These are phyloP conservation scores for Arabis alpina DNA, from an alignment of 345 rosid species.

Conservation along the genomic window DNA sequence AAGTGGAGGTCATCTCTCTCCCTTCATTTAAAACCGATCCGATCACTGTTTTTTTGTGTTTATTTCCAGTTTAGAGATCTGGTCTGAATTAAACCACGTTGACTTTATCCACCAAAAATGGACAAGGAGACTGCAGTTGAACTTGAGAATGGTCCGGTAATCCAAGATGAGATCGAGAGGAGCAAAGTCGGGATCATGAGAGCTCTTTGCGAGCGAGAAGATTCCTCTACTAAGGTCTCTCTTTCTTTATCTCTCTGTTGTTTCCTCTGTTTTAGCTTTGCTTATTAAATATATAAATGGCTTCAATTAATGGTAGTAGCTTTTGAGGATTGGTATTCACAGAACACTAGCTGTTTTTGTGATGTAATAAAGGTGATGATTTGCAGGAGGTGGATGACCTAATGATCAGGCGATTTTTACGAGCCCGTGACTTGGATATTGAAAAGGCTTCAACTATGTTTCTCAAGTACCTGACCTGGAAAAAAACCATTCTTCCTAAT, in stretches of 20 bases:
- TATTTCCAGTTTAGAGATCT: too few relatives aligned
- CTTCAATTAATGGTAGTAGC: too few relatives aligned
- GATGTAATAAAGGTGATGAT: not conserved
- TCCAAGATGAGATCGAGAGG: slow-evolving; percentile 64
- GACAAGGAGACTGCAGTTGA: not conserved
- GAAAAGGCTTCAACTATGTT: slow-evolving; percentile 81
- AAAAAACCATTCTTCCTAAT: slow-evolving; percentile 54
- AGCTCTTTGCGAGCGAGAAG: slow-evolving; percentile 72
- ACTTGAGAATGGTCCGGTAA: slow-evolving; percentile 22
- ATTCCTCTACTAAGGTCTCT: slow-evolving; percentile 71
- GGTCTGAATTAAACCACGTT: too few relatives aligned
- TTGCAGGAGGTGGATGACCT: slow-evolving; percentile 77
- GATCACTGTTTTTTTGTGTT: too few relatives aligned
- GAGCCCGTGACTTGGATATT: slow-evolving; percentile 85
- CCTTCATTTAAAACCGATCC: too few relatives aligned
- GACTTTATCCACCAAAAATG: too few relatives aligned
- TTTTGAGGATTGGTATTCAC: too few relatives aligned
- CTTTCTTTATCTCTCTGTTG: too few relatives aligned
- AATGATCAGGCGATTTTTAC: slow-evolving; percentile 76
- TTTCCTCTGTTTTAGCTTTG: not conserved
- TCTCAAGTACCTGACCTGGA: slow-evolving; percentile 79
- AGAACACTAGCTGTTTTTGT: too few relatives aligned
- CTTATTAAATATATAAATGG: not conserved
- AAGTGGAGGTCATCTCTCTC: too few relatives aligned
- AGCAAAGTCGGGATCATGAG: slow-evolving; percentile 83